Evolutionary conservation across 805 yeast genomes (phyloP).

Genomic region (Groenewaldozyma salmanticensis): DNA sequence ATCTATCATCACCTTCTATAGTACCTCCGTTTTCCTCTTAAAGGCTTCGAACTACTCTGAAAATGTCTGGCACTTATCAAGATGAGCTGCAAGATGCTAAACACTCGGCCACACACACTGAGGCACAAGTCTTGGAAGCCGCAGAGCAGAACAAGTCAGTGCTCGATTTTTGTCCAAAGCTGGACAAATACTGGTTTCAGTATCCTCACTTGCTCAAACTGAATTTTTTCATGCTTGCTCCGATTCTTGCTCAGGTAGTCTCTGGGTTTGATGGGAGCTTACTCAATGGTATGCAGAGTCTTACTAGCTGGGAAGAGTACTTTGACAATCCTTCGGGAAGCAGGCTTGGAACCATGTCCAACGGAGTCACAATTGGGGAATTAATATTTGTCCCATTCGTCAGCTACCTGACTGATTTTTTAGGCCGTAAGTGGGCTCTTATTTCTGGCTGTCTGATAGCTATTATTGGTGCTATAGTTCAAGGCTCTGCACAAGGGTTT

Average conservation of each 20-base stretch:
- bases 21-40: no score
- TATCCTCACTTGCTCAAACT: conserved; percentile 12
- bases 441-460: conserved; percentile 45
- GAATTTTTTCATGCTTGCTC: conserved; percentile 9
- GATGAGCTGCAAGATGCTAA: no score
- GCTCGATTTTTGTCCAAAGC: conserved; percentile 11
- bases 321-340: conserved; percentile 13
- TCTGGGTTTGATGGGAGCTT: conserved; percentile 16
- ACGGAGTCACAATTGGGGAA: conserved; percentile 41
- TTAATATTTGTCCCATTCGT: conserved; percentile 59
- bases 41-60: no score
- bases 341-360: conserved; percentile 12
- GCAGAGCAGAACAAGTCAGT: conserved; percentile 4
- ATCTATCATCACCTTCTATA: no score
- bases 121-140: conserved; percentile 5
- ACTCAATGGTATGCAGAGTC: conserved; percentile 18
- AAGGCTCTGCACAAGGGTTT: conserved; percentile 33
- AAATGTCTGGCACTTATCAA: no score
- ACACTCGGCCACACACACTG: not conserved
- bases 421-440: conserved; percentile 57
- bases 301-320: conserved; percentile 15
- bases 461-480: conserved; percentile 49
- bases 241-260: conserved; percentile 10
- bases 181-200: conserved; percentile 12
- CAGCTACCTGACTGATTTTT: conserved; percentile 46